phyloP scores from a whole-genome alignment of 1,284 basidiomycete species.

The Malassezia sp. region DNA sequence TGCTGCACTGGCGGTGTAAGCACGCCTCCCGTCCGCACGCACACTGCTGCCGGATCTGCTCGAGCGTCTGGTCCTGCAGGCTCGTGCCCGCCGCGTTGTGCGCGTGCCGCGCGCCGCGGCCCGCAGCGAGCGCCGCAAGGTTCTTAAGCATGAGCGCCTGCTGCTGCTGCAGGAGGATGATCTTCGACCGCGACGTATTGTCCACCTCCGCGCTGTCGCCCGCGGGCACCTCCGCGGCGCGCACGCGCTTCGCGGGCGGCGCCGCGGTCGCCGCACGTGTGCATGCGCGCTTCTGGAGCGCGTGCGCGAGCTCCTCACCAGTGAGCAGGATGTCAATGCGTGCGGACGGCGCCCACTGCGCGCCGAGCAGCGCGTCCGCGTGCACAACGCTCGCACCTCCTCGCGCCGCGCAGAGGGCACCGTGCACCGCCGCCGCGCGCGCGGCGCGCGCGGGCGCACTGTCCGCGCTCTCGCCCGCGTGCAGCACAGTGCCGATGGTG shows the following conservation, averaged over 20 bases:
- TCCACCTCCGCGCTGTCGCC: slow-evolving; percentile 18
- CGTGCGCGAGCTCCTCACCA: neutral
- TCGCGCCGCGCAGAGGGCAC: neutral
- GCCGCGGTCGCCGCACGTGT: neutral
- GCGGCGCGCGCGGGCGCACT: neutral
- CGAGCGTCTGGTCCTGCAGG: slow-evolving; percentile 22
- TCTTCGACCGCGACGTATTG: slow-evolving; percentile 19
- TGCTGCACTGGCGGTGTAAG: neutral
- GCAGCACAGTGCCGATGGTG: neutral
- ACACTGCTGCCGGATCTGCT: slow-evolving; percentile 26
- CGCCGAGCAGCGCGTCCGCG: neutral
- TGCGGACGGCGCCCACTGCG: neutral
- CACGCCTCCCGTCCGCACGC: neutral
- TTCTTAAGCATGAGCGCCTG: slow-evolving; percentile 35
- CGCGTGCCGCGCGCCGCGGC: slow-evolving; percentile 5
- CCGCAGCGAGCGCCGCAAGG: slow-evolving; percentile 21
- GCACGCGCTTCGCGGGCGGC: slow-evolving; percentile 19
- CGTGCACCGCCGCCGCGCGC: slow-evolving; percentile 1
- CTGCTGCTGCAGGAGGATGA: slow-evolving; percentile 29
- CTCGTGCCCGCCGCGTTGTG: slow-evolving; percentile 9
- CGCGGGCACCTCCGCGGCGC: slow-evolving; percentile 19
- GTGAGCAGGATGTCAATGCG: neutral
- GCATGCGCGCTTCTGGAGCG: slow-evolving; percentile 4
- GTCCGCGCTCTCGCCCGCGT: neutral
- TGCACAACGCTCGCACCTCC: neutral